A percentile compares a stretch with the other conserved stretches of the same genome.
Conservation (phyloP, 441 rosid genomes). For the Syzygium malaccense region DNA sequence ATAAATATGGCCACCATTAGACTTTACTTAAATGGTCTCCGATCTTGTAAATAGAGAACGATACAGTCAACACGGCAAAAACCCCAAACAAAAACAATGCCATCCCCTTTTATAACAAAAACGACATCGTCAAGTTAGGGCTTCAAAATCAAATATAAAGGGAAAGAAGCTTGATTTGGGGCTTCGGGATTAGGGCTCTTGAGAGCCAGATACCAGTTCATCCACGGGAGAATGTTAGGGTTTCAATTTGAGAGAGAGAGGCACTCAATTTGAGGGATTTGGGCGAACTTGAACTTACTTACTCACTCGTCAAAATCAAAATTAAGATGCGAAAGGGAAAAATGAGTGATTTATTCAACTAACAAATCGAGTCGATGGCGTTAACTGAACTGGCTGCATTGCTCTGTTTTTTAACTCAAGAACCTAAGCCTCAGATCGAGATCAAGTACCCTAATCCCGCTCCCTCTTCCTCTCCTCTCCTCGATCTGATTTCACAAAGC, state of each 20-base stretch:
- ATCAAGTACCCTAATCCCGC: background rate
- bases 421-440: background rate
- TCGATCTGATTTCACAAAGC: background rate
- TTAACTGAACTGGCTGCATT: accelerated
- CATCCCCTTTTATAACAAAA: background rate
- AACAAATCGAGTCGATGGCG: background rate
- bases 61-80: background rate
- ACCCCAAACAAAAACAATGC: background rate
- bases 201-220: background rate
- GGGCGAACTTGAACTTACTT: background rate
- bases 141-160: background rate
- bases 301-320: background rate
- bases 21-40: background rate
- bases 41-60: background rate
- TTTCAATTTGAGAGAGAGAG: background rate
- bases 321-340: background rate
- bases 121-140: background rate
- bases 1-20: background rate
- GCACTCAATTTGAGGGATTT: background rate
- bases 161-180: background rate
- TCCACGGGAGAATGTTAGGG: background rate
- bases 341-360: background rate
- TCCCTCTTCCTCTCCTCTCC: background rate
- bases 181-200: background rate
- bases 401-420: background rate